Evolutionary conservation across 768 basidiomycete species (phyloP).

Genomic region (Lactarius trivialis): DNA sequence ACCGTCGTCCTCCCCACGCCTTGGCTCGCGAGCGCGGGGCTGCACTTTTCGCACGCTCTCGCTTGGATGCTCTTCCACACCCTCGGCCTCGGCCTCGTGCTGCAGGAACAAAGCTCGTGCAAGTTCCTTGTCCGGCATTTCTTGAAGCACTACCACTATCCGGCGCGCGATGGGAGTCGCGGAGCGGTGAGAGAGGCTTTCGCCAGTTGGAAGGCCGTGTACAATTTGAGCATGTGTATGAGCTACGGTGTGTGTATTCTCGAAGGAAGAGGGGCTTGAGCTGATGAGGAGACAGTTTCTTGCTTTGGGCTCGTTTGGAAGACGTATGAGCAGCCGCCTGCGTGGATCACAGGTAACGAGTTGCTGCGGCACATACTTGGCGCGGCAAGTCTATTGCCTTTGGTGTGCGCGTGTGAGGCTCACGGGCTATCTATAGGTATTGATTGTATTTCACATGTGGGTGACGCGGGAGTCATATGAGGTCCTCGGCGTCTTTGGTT

Average conservation of each 20-base stretch:
- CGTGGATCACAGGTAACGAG: conserved; percentile 86
- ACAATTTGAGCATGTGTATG: conserved; percentile 92
- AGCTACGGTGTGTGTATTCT: conserved; percentile 63
- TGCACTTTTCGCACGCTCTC: conserved; percentile 80
- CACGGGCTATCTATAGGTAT: conserved; percentile 40
- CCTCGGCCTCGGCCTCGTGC: conserved; percentile 76
- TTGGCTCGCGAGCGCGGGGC: conserved; percentile 43
- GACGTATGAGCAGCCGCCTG: conserved; percentile 71
- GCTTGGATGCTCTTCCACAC: conserved; percentile 85
- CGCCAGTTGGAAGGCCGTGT: conserved; percentile 88
- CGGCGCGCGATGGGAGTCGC: conserved; percentile 55
- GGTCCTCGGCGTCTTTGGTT: conserved; percentile 89
- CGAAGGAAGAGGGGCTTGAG: not conserved
- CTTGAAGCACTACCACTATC: conserved; percentile 90
- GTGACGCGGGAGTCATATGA: conserved; percentile 85
- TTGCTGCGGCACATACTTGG: conserved; percentile 87
- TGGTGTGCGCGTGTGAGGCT: conserved; percentile 6
- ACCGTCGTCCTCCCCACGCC: conserved; percentile 51
- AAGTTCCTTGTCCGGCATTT: conserved; percentile 94
- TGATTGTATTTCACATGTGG: conserved; percentile 89
- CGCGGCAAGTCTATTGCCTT: conserved; percentile 44
- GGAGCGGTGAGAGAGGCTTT: conserved; percentile 92
- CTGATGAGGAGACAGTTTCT: conserved; percentile 49
- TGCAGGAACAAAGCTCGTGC: conserved; percentile 76
- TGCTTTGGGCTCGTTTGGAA: conserved; percentile 84